Evolutionary conservation across 2,329 filamentous ascomycete genomes (phyloP), one percentile per base, ranked within the genome.

Genomic region (Ophiostoma sp.): DNA sequence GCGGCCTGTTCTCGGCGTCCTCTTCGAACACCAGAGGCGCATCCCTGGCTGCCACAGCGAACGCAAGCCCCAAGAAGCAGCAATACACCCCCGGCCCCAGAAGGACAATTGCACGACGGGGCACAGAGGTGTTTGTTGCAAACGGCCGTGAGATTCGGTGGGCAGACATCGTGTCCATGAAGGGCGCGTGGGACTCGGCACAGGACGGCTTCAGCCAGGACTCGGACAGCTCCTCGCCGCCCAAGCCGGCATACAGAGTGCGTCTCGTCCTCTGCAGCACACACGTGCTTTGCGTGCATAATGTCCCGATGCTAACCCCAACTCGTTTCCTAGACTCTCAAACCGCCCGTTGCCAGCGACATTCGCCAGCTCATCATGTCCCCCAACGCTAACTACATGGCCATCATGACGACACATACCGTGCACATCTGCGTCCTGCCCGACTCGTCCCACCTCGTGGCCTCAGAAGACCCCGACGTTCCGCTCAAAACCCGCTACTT

Each of bases 131-230:
- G 9, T 98, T 98, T 76, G 88, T 92, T 12, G 93, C 93, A 27
- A 88, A 90, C 55, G 93, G 93, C 65, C 93, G 90, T 74, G 92
- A 98, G 78, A 90, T 99, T 70, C 85, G 93, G 77, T 99, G 95
- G 93, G 89, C 91, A 9, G 92, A 97, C 78, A 80, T 99, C 68
- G 86, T 87, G 66, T 86, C 89, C 69, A 78, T 98, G 75, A 96
- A 96, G 80, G 90, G 88, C 70, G 75, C 76, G 66, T 84, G 80
- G 78, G 79, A 81, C 67, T 75, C 81, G 41, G 79, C 79, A 67
- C 73, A 75, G 18, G 72, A 74, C 65, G 71, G 69, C 49, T 69
- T 69, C 67, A 73, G 72, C 76, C 65, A 44, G 36, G 58, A 65
- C 62, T 47, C 65, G 5, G 66, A 45, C 65, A 55, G 40, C 47